Evolutionary conservation across 2,329 filamentous ascomycete genomes (phyloP), one percentile per base, ranked within the genome.

Genomic region (Colletotrichum abscissum): DNA sequence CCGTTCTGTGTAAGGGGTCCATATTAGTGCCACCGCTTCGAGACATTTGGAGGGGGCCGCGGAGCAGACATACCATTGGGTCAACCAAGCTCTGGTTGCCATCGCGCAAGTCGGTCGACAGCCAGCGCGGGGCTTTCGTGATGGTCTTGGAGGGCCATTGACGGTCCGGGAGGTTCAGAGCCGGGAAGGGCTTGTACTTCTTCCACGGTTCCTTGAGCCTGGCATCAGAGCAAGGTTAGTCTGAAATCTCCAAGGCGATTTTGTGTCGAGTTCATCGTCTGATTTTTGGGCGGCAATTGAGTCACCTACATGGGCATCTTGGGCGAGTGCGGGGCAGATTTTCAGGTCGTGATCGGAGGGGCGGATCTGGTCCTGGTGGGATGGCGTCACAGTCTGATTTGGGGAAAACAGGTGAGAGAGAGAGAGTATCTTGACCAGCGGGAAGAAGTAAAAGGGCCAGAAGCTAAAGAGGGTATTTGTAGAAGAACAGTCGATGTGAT

Each of bases 1-100:
- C 95, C 95, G 80, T 95, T 97, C 94, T 97, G 78, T 69, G 30
- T 16, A 38, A 22, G 35, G 24, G 46, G n/a, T 16, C 22, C 14
- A 24, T 52, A 63, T 70, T 26, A 67, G 63, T 33, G 30, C 16
- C 63, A 8, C 63, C 22, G 67, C 55, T 49, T 26, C 66, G 46
- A 42, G 14, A 9, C 8, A 7, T 12, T 12, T 58, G 59, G 12
- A 12, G 4, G 59, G 52, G 38, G 2, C 54, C 16, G 71, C 24
- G 38, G 46, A 62, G 56, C n/a, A 62, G 22, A 80, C 90, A 77
- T 87, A 94, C 93, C 95, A 98, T 98, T 75, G 96, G 95, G 82
- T 98, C 94, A 42, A 94, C 92, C 83, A 98, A 87, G 83, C 93
- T 95, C 87, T 98, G 96, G 87, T 98, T 98, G 70, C 95, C 96